phyloP scores from a whole-genome alignment of 2,329 filamentous ascomycete species.

The Fusarium drepaniforme region DNA sequence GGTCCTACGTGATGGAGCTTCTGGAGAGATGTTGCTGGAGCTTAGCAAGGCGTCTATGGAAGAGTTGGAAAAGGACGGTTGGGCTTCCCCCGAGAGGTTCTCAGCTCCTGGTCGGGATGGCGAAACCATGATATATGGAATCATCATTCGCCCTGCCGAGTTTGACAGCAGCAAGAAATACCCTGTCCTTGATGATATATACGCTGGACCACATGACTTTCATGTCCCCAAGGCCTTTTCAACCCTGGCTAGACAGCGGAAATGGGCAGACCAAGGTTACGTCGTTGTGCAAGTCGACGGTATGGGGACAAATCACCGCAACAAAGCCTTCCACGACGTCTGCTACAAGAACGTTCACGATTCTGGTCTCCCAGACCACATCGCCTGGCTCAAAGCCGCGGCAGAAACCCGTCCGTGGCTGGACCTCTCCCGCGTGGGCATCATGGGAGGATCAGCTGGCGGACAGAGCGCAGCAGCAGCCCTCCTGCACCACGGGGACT shows the following conservation, averaged over 20 bases:
- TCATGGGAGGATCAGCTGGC: conserved; percentile 46
- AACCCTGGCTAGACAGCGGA: conserved; percentile 21
- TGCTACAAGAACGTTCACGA: conserved; percentile 47
- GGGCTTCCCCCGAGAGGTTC: conserved; percentile 41
- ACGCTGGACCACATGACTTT: conserved; percentile 45
- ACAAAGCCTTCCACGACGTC: conserved; percentile 46
- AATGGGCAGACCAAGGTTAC: conserved; percentile 46
- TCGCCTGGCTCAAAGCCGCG: conserved; percentile 45
- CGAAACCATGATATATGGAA: conserved; percentile 43
- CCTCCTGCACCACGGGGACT: conserved; percentile 44
- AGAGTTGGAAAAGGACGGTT: conserved; percentile 20
- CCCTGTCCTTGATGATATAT: conserved; percentile 46
- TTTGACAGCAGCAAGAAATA: conserved; percentile 44
- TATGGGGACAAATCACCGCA: conserved; percentile 49
- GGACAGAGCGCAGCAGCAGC: conserved; percentile 46
- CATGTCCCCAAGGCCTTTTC: conserved; percentile 43
- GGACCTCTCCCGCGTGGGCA: conserved; percentile 45
- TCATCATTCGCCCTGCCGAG: conserved; percentile 41
- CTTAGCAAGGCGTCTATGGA: conserved; percentile 24
- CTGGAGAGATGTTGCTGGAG: conserved; percentile 28
- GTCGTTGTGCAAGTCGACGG: conserved; percentile 47
- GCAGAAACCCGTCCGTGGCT: conserved; percentile 44
- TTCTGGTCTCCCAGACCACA: conserved; percentile 46
- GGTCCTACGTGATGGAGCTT: conserved; percentile 32
- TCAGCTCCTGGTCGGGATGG: conserved; percentile 42